These are phyloP conservation scores for Teratosphaeria epicoccoides DNA, from an alignment of 2,329 filamentous ascomycete species.

Conservation along the genomic window DNA sequence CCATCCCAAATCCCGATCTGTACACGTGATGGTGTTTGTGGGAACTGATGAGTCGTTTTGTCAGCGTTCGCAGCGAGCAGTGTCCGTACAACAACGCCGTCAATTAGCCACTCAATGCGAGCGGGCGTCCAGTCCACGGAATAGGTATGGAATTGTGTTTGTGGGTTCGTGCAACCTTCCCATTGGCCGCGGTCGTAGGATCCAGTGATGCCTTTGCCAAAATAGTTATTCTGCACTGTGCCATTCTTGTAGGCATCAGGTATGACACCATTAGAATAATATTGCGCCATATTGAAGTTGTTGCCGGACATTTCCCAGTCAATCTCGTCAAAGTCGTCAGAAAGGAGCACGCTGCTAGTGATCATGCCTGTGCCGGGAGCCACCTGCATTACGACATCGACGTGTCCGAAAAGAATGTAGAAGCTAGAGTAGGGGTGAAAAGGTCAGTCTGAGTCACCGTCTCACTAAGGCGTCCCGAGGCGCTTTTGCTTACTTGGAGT, in stretches of 20 bases:
- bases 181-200: constrained; percentile 38
- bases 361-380: constrained; percentile 32
- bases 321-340: constrained; percentile 44
- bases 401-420: constrained; percentile 39
- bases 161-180: constrained; percentile 29
- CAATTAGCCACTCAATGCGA: constrained; percentile 53
- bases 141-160: constrained; percentile 53
- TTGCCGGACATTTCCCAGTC: constrained; percentile 40
- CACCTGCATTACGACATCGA: constrained; percentile 39
- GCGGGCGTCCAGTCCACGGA: constrained; percentile 59
- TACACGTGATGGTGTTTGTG: constrained; percentile 66
- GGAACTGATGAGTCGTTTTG: constrained; percentile 25
- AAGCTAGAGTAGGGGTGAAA: constrained; percentile 5
- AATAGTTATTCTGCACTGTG: constrained; percentile 41
- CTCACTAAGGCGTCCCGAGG: no score
- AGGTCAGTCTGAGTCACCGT: no score
- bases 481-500: no score
- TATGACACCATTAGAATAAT: not conserved
- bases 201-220: constrained; percentile 45
- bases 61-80: constrained; percentile 18
- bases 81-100: constrained; percentile 39
- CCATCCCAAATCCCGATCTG: constrained; percentile 60
- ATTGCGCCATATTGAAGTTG: constrained; percentile 16
- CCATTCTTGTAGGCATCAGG: constrained; percentile 13
- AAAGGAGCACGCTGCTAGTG: constrained; percentile 22